Conservation (phyloP, 257 asterid species). For the Apocynum venetum region DNA sequence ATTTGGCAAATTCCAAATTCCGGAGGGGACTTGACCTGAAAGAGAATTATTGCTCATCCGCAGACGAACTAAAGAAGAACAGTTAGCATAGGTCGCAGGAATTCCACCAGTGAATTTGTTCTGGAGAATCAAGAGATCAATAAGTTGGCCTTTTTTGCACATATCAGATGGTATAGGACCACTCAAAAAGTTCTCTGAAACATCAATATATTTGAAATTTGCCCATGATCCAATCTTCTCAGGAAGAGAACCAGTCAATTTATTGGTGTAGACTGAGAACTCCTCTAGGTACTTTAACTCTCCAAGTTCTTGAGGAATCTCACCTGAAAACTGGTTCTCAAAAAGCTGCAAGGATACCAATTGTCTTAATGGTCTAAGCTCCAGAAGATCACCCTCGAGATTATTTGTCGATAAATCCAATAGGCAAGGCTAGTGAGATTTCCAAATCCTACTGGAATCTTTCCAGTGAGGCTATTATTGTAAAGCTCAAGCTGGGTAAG, state of each 20-base stretch:
- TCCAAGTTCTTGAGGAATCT: constrained; percentile 40
- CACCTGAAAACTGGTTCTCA: constrained; percentile 38
- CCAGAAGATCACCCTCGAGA: constrained; percentile 40
- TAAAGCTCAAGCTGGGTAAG: constrained; percentile 41
- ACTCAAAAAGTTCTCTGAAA: constrained; percentile 30
- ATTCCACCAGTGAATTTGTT: constrained; percentile 39
- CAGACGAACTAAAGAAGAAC: constrained; percentile 30
- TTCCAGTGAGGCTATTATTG: constrained; percentile 31
- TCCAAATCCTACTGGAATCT: constrained; percentile 33
- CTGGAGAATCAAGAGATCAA: constrained; percentile 30
- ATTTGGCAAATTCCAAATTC: constrained; percentile 41
- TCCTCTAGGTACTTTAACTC: constrained; percentile 28
- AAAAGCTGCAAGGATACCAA: constrained; percentile 34
- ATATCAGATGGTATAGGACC: constrained; percentile 47
- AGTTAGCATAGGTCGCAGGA: constrained; percentile 35
- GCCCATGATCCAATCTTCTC: constrained; percentile 40
- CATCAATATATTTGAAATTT: constrained; percentile 31
- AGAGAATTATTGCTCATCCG: constrained; percentile 38
- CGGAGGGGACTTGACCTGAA: constrained; percentile 34
- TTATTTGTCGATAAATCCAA: constrained; percentile 33
- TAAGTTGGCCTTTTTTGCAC: constrained; percentile 36
- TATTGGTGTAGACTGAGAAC: constrained; percentile 33
- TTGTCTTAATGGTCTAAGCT: constrained; percentile 26
- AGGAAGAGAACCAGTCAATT: constrained; percentile 37
- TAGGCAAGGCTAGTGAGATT: constrained; percentile 30